Evolutionary conservation across 805 yeast species (phyloP).

Genomic region (Kuraishia hungarica): DNA sequence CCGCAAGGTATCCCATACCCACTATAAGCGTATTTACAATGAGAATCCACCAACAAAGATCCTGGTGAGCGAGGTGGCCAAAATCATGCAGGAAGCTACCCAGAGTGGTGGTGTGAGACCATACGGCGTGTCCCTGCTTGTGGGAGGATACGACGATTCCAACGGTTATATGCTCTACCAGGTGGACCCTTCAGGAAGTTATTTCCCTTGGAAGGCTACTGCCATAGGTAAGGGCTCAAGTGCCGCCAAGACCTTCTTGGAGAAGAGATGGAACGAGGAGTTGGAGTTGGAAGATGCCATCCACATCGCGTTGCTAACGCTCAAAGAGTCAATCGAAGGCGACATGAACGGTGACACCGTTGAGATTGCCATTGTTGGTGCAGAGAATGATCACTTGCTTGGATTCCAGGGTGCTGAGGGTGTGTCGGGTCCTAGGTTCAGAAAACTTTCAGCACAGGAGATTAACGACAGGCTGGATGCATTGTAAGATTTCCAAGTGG

Average conservation of each 20-base stretch:
- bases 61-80: slow-evolving; percentile 89
- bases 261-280: slow-evolving; percentile 97
- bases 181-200: slow-evolving; percentile 96
- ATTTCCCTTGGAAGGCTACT: slow-evolving; percentile 99
- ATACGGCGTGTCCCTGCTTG: slow-evolving; percentile 90
- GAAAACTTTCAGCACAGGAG: slow-evolving; percentile 79
- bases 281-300: slow-evolving; percentile 96
- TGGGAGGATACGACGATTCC: slow-evolving; percentile 85
- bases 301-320: slow-evolving; percentile 87
- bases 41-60: slow-evolving; percentile 97
- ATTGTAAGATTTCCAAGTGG: slow-evolving; percentile 33
- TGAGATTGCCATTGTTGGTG: slow-evolving; percentile 83
- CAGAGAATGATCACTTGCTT: slow-evolving; percentile 68
- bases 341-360: slow-evolving; percentile 96
- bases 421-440: slow-evolving; percentile 84
- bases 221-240: slow-evolving; percentile 95
- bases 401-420: slow-evolving; percentile 79
- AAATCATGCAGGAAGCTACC: slow-evolving; percentile 96
- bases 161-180: slow-evolving; percentile 77
- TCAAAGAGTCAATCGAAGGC: slow-evolving; percentile 96
- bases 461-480: slow-evolving; percentile 94
- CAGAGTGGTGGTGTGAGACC: slow-evolving; percentile 99
- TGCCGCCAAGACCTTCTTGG: slow-evolving; percentile 95
- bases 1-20: slow-evolving; percentile 85
- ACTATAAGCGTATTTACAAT: slow-evolving; percentile 87